These are phyloP conservation scores for Atkinsonella hypoxylon DNA, from an alignment of 2,329 filamentous ascomycete genomes.

Conservation along the genomic window DNA sequence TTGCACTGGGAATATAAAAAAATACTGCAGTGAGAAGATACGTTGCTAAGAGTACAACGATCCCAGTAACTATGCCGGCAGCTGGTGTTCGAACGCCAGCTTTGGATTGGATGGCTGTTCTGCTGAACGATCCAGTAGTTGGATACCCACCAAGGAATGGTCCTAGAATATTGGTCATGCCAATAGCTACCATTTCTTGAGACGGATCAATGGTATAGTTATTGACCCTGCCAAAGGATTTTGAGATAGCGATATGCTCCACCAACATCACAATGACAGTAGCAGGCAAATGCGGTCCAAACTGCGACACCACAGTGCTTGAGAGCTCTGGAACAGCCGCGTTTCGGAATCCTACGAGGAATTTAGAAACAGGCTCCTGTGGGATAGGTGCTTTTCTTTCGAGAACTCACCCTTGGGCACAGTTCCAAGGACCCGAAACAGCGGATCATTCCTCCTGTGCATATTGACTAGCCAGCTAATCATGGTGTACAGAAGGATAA, in stretches of 20 bases:
- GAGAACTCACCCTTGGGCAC: conserved; percentile 55
- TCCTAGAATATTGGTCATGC: conserved; percentile 77
- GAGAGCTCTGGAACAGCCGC: conserved; percentile 62
- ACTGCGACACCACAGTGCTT: conserved; percentile 50
- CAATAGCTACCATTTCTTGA: conserved; percentile 91
- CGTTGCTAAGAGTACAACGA: conserved; percentile 78
- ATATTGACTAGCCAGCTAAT: conserved; percentile 80
- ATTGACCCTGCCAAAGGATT: conserved; percentile 91
- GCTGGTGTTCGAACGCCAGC: conserved; percentile 87
- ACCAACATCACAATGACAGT: conserved; percentile 90
- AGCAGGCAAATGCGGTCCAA: conserved; percentile 64
- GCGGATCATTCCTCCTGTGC: conserved; percentile 46
- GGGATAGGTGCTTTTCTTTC: neutral
- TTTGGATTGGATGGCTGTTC: conserved; percentile 95
- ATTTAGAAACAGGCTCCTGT: neutral
- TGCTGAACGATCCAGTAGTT: conserved; percentile 88
- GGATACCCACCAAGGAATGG: conserved; percentile 89
- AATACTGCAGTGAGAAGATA: conserved; percentile 83
- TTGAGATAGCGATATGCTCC: conserved; percentile 94
- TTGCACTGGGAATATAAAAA: conserved; percentile 80
- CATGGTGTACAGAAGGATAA: conserved; percentile 84
- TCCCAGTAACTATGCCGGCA: conserved; percentile 76
- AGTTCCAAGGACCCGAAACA: conserved; percentile 60
- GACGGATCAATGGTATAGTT: conserved; percentile 94
- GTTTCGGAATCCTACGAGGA: conserved; percentile 56